Evolutionary conservation across 1,284 basidiomycete genomes (phyloP), one percentile per base, ranked within the genome.

Genomic region (Cerioporus squamosus): DNA sequence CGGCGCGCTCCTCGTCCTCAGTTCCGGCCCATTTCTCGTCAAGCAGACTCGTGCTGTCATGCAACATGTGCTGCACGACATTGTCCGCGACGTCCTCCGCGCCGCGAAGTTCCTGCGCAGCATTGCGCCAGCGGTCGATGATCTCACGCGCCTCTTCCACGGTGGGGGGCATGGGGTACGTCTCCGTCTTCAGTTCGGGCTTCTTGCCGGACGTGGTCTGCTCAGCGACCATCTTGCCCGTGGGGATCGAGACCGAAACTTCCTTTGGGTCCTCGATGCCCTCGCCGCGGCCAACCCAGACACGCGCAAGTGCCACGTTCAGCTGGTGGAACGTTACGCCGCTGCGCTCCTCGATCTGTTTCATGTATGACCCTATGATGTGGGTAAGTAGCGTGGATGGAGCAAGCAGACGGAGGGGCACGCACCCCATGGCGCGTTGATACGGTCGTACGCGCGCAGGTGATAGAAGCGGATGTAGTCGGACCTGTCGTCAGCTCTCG

Each of bases 401-500:
- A 29, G 18, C 51, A n/a, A 14, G 3, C 31, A 22, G 17, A 7
- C 22, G 22, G 23, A 26, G n/a, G 15, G 24, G 3, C 51, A 71
- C 80, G 57, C 51, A 86, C 87, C 72, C 59, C 79, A 74, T 3
- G 93, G 94, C 0, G 88, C 88, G 70, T 96, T 96, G 74, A 98
- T 94, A 29, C 95, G 83, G 71, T 98, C 96, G 72, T 96, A 97
- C 2, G 88, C 81, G 42, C 95, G 84, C 33, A 98, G 79, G 74
- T 97, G 94, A 76, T 92, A 97, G 81, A 97, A 94, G 18, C 89
- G 83, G 64, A 93, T 90, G 72, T 90, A 93, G 62, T 91, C 88
- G 71, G 81, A 72, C 44, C 93, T 94, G 63, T 60, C 33, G 15
- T 62, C 26, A 64, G 8, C 8, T 26, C 4, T 45, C 2, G 40